Conservation (phyloP, 2,329 filamentous ascomycete genomes). For the Gnomoniopsis smithogilvyi region DNA sequence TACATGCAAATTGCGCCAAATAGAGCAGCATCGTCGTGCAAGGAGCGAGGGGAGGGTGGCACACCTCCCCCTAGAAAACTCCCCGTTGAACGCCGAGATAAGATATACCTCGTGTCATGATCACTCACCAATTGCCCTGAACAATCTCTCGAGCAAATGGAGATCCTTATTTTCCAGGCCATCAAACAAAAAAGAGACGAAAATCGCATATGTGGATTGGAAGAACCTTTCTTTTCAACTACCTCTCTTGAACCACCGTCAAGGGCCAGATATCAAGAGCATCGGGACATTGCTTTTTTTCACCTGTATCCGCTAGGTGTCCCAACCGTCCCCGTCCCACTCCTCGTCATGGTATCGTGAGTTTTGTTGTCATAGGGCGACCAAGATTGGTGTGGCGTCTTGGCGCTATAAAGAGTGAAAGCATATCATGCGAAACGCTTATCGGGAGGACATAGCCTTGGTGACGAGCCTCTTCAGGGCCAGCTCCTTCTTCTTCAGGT, state of each 20-base stretch:
- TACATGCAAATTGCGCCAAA: constrained; percentile 25
- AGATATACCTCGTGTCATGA: not conserved
- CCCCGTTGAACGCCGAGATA: not conserved
- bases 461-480: constrained; percentile 96
- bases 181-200: not conserved
- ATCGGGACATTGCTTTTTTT: not conserved
- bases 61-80: not conserved
- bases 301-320: not conserved
- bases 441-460: constrained; percentile 95
- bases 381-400: not conserved
- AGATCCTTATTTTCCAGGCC: not conserved
- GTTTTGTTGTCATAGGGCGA: constrained; percentile 2
- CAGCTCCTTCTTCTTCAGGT: constrained; percentile 99
- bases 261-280: not conserved
- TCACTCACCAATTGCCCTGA: constrained; percentile 3
- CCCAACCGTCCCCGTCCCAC: constrained; percentile 2
- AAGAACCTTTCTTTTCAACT: not conserved
- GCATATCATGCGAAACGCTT: constrained; percentile 35
- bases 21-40: not conserved
- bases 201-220: not conserved
- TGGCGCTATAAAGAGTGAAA: constrained; percentile 6
- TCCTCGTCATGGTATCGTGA: constrained; percentile 17
- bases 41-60: not conserved
- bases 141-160: constrained; percentile 1
- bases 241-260: not conserved